Percentiles rank a stretch among this genome's conserved stretches.
phyloP scores from a whole-genome alignment of 306 rosid species.

The Alnus rubra region DNA sequence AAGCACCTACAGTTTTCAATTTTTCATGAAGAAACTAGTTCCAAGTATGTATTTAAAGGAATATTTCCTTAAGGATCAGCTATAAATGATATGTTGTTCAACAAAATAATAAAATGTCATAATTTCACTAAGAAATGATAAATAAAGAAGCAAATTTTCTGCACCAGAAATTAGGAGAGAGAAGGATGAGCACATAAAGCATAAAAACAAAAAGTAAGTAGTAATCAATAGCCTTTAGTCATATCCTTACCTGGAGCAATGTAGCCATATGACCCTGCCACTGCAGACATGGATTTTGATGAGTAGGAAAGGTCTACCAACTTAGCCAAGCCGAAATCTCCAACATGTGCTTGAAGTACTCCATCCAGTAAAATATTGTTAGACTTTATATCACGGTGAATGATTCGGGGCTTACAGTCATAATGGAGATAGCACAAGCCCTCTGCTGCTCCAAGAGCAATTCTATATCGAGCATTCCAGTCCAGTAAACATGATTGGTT shows the following conservation, averaged over 20 bases:
- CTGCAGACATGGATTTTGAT: slow-evolving; percentile 84
- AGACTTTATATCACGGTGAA: slow-evolving; percentile 82
- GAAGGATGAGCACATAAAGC: neutral
- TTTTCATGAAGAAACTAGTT: too few relatives aligned
- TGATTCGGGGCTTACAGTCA: slow-evolving; percentile 82
- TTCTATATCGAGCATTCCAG: slow-evolving; percentile 65
- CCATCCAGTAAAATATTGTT: slow-evolving; percentile 33
- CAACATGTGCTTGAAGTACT: slow-evolving; percentile 70
- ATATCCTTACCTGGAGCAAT: slow-evolving; percentile 72
- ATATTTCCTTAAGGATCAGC: too few relatives aligned
- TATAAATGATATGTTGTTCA: too few relatives aligned
- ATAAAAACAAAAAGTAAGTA: neutral
- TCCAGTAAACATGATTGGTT: slow-evolving; percentile 45
- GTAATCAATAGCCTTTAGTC: neutral
- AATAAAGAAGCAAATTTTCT: neutral
- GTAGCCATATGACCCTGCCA: slow-evolving; percentile 87
- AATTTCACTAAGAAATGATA: neutral
- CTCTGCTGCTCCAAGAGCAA: slow-evolving; percentile 89
- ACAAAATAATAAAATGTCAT: neutral
- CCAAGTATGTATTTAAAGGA: too few relatives aligned
- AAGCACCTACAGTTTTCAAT: too few relatives aligned
- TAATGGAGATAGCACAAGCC: slow-evolving; percentile 83
- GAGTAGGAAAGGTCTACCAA: slow-evolving; percentile 59
- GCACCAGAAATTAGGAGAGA: neutral
- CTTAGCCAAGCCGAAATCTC: slow-evolving; percentile 92